Base-by-base conservation (phyloP, 192 early-diverging fungal genomes). In the Chytriomyces hyalinus region DNA sequence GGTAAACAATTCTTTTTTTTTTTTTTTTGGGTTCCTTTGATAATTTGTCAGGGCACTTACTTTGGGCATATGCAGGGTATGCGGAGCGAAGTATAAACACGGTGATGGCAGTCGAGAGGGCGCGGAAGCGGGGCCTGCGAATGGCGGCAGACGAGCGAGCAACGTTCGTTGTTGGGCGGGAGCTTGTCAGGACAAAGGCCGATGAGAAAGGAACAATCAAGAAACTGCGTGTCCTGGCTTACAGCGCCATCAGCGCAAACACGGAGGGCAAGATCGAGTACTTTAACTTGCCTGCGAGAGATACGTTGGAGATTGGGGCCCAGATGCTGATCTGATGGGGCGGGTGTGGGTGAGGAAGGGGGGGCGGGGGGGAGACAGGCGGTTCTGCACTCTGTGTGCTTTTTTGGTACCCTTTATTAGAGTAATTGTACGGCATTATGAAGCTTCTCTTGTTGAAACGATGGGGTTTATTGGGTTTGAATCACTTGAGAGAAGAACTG, bases 181-280 rank as follows among this genome's bases (percentile, higher is more conserved):
- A 84, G 61, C 68, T 84, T 15, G 73, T 84, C 5, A 70, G 60
- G 5, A 20, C 28, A 28, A 47, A 67, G 13, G 28, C 73, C 6
- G 59, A 53, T 5, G 77, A 70, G 70, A 70, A 70, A 10, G 68
- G 45, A 15, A 11, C 45, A 20, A 60, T 80, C 49, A 49, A 61
- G 7, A 67, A 72, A 20, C 22, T 80, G 3, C 43, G 78, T 7
- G 36, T 73, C 46, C 61, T 43, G 4, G n/a, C 70, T 9, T 84
- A 78, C 68, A 70, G 76, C 17, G 45, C 53, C 17, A 80, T 84
- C 7, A 70, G 62, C 24, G 48, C 81, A 46, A 84, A 84, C 53
- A 82, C 83, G 46, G 77, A 82, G 43, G 74, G 78, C 43, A 82
- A 81, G 69, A 78, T 82, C 20, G 83, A 84, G 6, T 84, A 84